phyloP scores from a whole-genome alignment of 352 stramenopile genomes.

The Globisporangium apiculatum region DNA sequence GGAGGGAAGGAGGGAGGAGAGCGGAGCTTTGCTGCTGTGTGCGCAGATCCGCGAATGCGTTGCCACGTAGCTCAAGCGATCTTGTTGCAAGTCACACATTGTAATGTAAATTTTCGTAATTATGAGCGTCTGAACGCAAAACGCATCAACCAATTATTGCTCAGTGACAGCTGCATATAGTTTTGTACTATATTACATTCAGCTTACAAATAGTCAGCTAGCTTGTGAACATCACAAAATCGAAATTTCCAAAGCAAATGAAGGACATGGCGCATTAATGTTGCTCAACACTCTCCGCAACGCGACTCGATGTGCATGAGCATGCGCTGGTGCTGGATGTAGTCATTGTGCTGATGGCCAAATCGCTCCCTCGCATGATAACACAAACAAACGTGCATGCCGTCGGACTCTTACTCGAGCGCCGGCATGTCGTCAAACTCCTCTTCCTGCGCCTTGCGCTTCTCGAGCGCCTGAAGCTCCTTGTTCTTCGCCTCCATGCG shows the following conservation, averaged over 20 bases:
- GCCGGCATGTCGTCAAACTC: conserved; percentile 82
- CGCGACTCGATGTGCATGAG: too few relatives aligned
- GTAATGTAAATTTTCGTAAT: neutral
- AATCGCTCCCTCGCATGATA: too few relatives aligned
- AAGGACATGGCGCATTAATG: too few relatives aligned
- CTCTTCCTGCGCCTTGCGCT: conserved; percentile 51
- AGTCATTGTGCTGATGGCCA: neutral
- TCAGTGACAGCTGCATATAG: too few relatives aligned
- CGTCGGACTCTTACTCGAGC: conserved; percentile 39
- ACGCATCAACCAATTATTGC: too few relatives aligned
- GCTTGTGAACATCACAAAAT: too few relatives aligned
- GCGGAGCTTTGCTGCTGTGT: neutral
- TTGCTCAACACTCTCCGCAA: too few relatives aligned
- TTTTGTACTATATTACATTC: too few relatives aligned
- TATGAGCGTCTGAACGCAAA: too few relatives aligned
- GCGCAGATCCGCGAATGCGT: neutral
- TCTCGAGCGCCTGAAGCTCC: conserved; percentile 56
- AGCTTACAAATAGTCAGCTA: too few relatives aligned
- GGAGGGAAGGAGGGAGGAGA: neutral
- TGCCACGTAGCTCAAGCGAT: neutral
- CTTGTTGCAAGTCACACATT: neutral
- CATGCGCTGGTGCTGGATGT: neutral
- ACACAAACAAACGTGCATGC: too few relatives aligned
- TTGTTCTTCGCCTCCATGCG: conserved; percentile 81
- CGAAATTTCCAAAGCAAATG: too few relatives aligned